Evolutionary conservation across 768 basidiomycete genomes (phyloP), one percentile per base, ranked within the genome.

Genomic region (Cystobasidium tubakii): DNA sequence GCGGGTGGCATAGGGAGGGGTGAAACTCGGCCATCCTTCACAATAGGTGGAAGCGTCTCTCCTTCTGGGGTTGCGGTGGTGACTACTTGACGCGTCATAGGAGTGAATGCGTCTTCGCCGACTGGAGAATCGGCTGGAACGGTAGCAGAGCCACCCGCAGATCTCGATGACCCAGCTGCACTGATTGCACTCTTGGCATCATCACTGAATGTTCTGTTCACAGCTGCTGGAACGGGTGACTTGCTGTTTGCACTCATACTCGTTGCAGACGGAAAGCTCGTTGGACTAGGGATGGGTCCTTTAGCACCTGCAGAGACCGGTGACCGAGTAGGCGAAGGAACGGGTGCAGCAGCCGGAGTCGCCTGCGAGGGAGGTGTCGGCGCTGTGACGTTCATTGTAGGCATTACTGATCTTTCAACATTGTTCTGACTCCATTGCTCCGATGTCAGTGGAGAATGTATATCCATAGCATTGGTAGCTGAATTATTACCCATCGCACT

Each of bases 341-440:
- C 57, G 17, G 57, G 57, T 29, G 57, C 15, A 17, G 46, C 12
- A 50, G 46, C 46, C 21, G 46, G 29, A 27, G 63, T 39, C 12
- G 12, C 31, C 17, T 42, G 23, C 7, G 66, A 2, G 7, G 66
- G 66, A 25, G 66, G 69, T 27, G 69, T 71, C 3, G 69, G 69
- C 3, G 36, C 44, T n/a, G 69, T 71, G 1, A 71, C 27, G 21
- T 13, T 71, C 69, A 71, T 71, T 13, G 31, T 29, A 17, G 69
- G 69, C n/a, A 55, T 34, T 3, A 71, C n/a, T 3, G 36, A 36
- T 57, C 69, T 4, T 31, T 71, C 69, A 7, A 71, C 21, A 25
- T 36, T 50, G 31, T 50, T 50, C 34, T 67, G 66, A 34, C 27
- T 65, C 69, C 69, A 71, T 36, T 71, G 69, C 31, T 71, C 69